Percentiles rank a stretch among this genome's conserved stretches.
Conservation (phyloP, 2,329 filamentous ascomycete genomes). For the Stenocarpella maydis region DNA sequence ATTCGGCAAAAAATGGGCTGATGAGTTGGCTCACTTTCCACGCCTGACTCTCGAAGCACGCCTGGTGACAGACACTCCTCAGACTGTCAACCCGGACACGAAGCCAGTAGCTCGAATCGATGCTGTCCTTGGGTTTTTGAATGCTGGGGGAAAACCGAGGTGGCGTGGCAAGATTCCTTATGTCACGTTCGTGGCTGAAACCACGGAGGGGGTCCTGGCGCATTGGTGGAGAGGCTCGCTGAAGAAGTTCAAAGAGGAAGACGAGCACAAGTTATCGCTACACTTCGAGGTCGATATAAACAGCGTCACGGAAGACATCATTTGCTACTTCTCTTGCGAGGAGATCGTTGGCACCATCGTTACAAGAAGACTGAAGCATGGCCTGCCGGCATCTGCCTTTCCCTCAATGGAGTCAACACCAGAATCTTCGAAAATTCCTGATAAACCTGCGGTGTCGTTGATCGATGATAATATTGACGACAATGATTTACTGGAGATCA, state of each 20-base stretch:
- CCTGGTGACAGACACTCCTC: not conserved
- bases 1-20: conserved; percentile 76
- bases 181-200: conserved; percentile 78
- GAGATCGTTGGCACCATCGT: conserved; percentile 74
- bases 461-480: conserved; percentile 49
- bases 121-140: conserved; percentile 75
- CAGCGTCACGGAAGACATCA: conserved; percentile 64
- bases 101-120: conserved; percentile 65
- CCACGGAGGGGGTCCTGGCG: conserved; percentile 71
- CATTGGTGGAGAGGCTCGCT: conserved; percentile 75
- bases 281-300: conserved; percentile 65
- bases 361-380: conserved; percentile 39
- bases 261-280: conserved; percentile 61
- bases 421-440: not conserved
- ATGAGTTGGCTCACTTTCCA: conserved; percentile 75
- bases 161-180: conserved; percentile 74
- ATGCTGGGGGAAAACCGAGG: conserved; percentile 64
- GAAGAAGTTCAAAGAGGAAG: conserved; percentile 66
- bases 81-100: not conserved
- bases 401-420: not conserved
- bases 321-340: conserved; percentile 82
- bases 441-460: conserved; percentile 37
- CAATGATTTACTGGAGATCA: conserved; percentile 50
- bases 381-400: conserved; percentile 37
- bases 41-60: conserved; percentile 50